Evolutionary conservation across 2,329 filamentous ascomycete genomes (phyloP).

Genomic region (Dryadomyces quercus-mongolicae): DNA sequence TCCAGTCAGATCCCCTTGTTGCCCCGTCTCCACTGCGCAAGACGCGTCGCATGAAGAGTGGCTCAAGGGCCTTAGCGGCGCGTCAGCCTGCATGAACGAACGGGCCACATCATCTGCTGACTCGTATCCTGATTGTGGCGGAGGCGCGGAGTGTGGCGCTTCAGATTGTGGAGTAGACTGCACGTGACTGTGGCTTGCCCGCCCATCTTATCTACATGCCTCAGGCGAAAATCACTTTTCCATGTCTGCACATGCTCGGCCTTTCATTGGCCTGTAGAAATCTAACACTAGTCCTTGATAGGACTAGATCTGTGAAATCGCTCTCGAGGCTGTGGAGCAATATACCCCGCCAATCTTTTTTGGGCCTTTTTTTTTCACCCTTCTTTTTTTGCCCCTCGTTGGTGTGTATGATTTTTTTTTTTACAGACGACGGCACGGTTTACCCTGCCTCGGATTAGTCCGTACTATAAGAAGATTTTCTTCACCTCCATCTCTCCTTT

Average conservation of each 20-base stretch:
- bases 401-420: neutral
- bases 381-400: conserved; percentile 3
- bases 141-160: too few species aligned
- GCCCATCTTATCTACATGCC: too few species aligned
- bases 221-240: too few species aligned
- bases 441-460: neutral
- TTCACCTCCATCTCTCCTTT: conserved; percentile 10
- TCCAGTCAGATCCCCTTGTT: too few species aligned
- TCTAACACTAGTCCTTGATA: too few species aligned
- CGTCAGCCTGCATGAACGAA: neutral
- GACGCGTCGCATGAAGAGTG: neutral
- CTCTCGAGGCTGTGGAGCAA: neutral
- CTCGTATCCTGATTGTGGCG: too few species aligned
- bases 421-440: neutral
- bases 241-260: too few species aligned
- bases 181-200: too few species aligned
- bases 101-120: neutral
- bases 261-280: too few species aligned
- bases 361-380: neutral
- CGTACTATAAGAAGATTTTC: conserved; percentile 1
- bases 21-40: too few species aligned
- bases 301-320: too few species aligned
- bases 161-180: too few species aligned
- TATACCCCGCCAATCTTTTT: conserved; percentile 1
- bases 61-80: neutral